Base-by-base conservation (phyloP, 2,329 filamentous ascomycete species). In the Simplicillium aogashimaense region DNA sequence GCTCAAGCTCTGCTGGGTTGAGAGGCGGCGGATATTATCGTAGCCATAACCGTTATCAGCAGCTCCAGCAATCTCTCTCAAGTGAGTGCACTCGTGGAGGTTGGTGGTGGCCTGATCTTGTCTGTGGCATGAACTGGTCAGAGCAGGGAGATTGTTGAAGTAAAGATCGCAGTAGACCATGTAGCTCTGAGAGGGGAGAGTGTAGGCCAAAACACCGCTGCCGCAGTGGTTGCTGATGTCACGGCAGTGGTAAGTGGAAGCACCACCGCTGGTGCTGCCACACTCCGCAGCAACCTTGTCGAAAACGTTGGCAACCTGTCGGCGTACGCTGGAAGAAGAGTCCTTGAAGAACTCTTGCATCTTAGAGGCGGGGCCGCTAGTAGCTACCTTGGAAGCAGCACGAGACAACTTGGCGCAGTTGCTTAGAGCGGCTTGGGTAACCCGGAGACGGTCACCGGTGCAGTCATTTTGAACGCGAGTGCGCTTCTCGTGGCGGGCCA, bases 41-140 rank as follows among this genome's bases (percentile, higher is more conserved):
- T 49, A 49, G 20, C 47, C 47, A 29, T 49, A 49, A 28, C 42
- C 41, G 14, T 33, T 31, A 32, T 43, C 41, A 29, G 38, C 41
- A 3, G 75, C 79, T 13, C 74, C 71, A 33, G 71, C 70, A 45
- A 52, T 57, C 67, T 46, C 67, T 61, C n/a, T 69, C 68, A 65
- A 43, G 52, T 81, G 78, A 9, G 77, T 78, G 47, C 68, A 63
- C 63, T 82, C 78, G 51, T 82, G 78, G 12, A 81, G 59, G 20
- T 67, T 67, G 17, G 79, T 83, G 10, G 72, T 79, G 3, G 74
- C 75, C 60, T 80, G 75, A 52, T 83, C 80, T 59, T 83, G 79
- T 3, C 51, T 69, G 53, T 83, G 76, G 63, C 81, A 85, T 1
- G 54, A 58, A 8, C 48, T 49, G 8, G 69, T 60, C 25, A 75